Evolutionary conservation across 305 asterid species (phyloP).

Genomic region (Solanum hybrid): DNA sequence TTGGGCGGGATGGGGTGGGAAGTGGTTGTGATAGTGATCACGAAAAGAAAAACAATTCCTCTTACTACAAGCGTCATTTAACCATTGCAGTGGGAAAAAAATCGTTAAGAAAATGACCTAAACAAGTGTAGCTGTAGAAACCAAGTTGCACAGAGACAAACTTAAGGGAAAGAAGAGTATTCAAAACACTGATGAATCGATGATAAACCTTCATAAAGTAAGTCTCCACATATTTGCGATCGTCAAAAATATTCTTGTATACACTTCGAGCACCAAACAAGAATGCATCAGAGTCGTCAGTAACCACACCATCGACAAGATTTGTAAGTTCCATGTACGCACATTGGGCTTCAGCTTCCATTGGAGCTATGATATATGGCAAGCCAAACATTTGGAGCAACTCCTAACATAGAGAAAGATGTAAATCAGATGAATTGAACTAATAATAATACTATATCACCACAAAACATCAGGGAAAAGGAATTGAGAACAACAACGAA

Average conservation of each 20-base stretch:
- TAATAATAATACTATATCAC: neutral
- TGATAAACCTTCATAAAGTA: conserved; percentile 77
- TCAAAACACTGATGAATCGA: neutral
- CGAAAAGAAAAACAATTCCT: neutral
- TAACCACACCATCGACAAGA: conserved; percentile 95
- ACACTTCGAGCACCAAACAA: conserved; percentile 87
- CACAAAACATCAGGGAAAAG: neutral
- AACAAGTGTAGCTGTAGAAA: neutral
- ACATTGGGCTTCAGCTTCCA: conserved; percentile 99
- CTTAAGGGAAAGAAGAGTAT: neutral
- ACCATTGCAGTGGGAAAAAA: neutral
- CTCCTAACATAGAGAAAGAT: conserved; percentile 43
- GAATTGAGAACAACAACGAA: neutral
- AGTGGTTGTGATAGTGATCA: neutral
- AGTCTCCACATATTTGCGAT: conserved; percentile 93
- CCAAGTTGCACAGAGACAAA: conserved; percentile 1
- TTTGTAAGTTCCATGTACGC: conserved; percentile 82
- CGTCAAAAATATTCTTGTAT: conserved; percentile 93
- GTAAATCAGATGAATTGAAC: neutral
- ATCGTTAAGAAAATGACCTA: neutral
- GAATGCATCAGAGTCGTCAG: conserved; percentile 93
- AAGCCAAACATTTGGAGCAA: conserved; percentile 97
- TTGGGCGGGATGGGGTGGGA: neutral
- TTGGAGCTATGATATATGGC: conserved; percentile 92
- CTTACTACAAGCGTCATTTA: neutral